Conservation (phyloP, 495 filamentous ascomycete genomes). For the Penicillium mononematosum region DNA sequence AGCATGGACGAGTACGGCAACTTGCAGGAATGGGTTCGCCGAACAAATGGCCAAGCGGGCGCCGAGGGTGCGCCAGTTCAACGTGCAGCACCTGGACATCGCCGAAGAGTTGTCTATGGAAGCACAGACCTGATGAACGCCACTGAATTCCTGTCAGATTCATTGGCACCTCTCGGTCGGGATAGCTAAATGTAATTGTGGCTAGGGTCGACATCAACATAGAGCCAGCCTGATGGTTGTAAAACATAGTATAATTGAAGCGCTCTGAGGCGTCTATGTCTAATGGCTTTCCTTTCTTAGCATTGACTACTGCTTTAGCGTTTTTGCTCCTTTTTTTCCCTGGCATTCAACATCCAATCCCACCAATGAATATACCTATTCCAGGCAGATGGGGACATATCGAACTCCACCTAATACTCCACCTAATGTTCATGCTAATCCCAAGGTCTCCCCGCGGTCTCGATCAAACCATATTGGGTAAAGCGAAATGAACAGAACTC, state of each 20-base stretch:
- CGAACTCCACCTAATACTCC: neutral
- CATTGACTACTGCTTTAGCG: neutral
- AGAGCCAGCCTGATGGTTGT: neutral
- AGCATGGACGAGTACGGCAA: conserved; percentile 99
- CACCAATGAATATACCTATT: neutral
- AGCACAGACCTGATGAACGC: conserved; percentile 94
- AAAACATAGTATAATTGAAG: conserved; percentile 19
- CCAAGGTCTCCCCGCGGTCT: neutral
- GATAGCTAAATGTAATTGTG: conserved; percentile 48
- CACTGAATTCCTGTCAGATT: conserved; percentile 76
- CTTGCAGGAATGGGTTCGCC: conserved; percentile 89
- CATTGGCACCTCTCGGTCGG: conserved; percentile 74
- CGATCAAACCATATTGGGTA: neutral
- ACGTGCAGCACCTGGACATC: conserved; percentile 37
- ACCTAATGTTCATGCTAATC: neutral
- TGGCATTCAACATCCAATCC: neutral
- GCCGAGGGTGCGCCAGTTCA: conserved; percentile 49
- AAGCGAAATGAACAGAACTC: neutral
- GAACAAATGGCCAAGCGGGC: conserved; percentile 59
- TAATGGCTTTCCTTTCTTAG: neutral
- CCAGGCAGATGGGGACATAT: neutral
- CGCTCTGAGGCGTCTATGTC: neutral
- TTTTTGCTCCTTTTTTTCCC: neutral
- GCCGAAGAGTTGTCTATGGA: conserved; percentile 87
- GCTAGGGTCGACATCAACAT: conserved; percentile 1